Evolutionary conservation across 148 eudicot genomes (phyloP).

Genomic region (Persicaria tinctoria): DNA sequence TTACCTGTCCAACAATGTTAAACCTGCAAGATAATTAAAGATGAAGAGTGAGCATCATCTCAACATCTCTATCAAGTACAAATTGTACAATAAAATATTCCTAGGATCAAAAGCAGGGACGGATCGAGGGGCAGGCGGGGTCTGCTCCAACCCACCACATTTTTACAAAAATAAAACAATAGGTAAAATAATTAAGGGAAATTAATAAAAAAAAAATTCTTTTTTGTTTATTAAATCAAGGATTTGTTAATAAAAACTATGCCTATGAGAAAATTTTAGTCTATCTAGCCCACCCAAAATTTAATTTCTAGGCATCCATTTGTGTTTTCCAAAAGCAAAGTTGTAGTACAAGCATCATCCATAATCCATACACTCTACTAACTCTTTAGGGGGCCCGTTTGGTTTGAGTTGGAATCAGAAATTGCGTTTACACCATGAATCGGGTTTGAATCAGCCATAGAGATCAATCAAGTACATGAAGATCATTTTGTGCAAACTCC

Average conservation of each 20-base stretch:
- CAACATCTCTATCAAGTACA: neutral
- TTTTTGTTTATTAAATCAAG: too few relatives aligned
- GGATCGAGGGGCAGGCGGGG: too few relatives aligned
- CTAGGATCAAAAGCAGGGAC: neutral
- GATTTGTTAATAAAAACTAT: too few relatives aligned
- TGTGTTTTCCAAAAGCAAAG: neutral
- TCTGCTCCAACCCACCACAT: too few relatives aligned
- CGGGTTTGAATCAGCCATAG: neutral
- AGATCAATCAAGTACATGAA: neutral
- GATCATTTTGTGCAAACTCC: neutral
- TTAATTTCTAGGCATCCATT: neutral
- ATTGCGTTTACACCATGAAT: neutral
- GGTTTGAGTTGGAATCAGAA: neutral
- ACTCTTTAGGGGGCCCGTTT: neutral
- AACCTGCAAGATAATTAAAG: conserved; percentile 55
- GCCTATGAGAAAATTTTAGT: too few relatives aligned
- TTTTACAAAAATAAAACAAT: too few relatives aligned
- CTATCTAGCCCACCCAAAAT: too few relatives aligned
- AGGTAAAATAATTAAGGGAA: too few relatives aligned
- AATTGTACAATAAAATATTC: neutral
- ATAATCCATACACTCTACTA: neutral
- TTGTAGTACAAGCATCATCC: neutral
- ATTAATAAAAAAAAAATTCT: too few relatives aligned
- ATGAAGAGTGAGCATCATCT: neutral
- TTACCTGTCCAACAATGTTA: conserved; percentile 98